Evolutionary conservation across 495 filamentous ascomycete genomes (phyloP).

Genomic region (Lophiostoma macrostomum): DNA sequence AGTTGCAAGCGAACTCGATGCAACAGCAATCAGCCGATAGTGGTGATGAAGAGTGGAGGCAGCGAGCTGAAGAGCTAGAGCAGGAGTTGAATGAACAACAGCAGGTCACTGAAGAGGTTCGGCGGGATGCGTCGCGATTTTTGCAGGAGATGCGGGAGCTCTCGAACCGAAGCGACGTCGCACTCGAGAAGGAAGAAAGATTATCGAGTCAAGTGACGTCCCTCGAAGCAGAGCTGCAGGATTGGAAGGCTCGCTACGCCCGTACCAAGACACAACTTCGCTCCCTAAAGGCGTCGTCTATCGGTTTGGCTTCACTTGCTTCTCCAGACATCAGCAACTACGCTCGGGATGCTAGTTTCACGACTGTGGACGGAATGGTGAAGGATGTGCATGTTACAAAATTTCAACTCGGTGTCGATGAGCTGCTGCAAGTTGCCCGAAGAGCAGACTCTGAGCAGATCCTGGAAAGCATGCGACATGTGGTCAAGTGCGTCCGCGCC

Average conservation of each 20-base stretch:
- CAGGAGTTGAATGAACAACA: constrained; percentile 71
- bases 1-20: constrained; percentile 33
- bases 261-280: constrained; percentile 82
- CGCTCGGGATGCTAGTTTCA: constrained; percentile 67
- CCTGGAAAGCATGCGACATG: constrained; percentile 74
- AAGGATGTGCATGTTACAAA: constrained; percentile 90
- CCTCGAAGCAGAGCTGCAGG: constrained; percentile 75
- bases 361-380: constrained; percentile 70
- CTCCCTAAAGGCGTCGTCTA: constrained; percentile 73
- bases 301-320: constrained; percentile 53
- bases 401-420: constrained; percentile 93
- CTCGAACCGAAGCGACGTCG: constrained; percentile 71
- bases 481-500: constrained; percentile 73
- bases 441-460: constrained; percentile 66
- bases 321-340: constrained; percentile 58
- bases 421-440: constrained; percentile 76
- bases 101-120: constrained; percentile 84
- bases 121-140: constrained; percentile 77
- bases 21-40: constrained; percentile 16
- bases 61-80: constrained; percentile 61
- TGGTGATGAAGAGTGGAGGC: constrained; percentile 50
- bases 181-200: constrained; percentile 76
- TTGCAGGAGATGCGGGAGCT: constrained; percentile 85
- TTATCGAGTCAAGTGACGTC: constrained; percentile 67
- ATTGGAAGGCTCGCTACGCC: constrained; percentile 88